phyloP scores from a whole-genome alignment of 768 basidiomycete species.

The Panellus pusillus region DNA sequence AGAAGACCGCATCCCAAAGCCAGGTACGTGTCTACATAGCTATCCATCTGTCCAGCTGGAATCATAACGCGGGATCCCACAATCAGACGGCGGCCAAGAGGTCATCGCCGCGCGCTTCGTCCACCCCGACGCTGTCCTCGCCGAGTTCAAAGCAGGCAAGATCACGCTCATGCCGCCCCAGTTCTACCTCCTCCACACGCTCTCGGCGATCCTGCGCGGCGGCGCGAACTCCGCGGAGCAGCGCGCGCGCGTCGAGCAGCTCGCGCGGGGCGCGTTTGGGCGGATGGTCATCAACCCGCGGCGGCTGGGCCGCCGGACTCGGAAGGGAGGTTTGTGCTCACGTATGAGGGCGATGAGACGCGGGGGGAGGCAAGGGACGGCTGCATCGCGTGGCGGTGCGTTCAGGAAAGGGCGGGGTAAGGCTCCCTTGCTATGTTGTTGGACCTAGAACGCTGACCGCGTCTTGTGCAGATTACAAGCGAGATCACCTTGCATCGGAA shows the following conservation, averaged over 20 bases:
- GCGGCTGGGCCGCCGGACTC: slow-evolving; percentile 36
- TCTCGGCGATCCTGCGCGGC: slow-evolving; percentile 52
- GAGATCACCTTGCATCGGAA: slow-evolving; percentile 59
- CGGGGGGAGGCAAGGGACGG: slow-evolving; percentile 60
- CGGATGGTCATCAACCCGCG: slow-evolving; percentile 59
- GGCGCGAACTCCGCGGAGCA: slow-evolving; percentile 43
- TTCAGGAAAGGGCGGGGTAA: slow-evolving; percentile 50
- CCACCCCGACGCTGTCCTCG: slow-evolving; percentile 52
- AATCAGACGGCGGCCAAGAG: slow-evolving; percentile 63
- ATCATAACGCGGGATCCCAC: background rate
- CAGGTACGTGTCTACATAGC: slow-evolving; percentile 34
- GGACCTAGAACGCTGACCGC: slow-evolving; percentile 2
- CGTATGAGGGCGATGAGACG: slow-evolving; percentile 72
- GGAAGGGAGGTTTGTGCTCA: slow-evolving; percentile 49
- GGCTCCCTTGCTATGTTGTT: slow-evolving; percentile 24
- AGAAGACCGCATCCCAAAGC: slow-evolving; percentile 60
- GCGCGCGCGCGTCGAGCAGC: slow-evolving; percentile 40
- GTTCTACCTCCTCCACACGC: slow-evolving; percentile 65
- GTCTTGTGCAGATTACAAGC: slow-evolving; percentile 41
- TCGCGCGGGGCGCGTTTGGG: slow-evolving; percentile 61
- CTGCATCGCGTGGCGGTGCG: slow-evolving; percentile 58
- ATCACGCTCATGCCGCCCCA: slow-evolving; percentile 75
- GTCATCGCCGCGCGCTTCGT: slow-evolving; percentile 69
- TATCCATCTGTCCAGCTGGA: background rate
- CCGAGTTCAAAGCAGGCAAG: slow-evolving; percentile 47